These are phyloP conservation scores for Botrytis pseudocinerea DNA, from an alignment of 2,329 filamentous ascomycete genomes.

Conservation along the genomic window DNA sequence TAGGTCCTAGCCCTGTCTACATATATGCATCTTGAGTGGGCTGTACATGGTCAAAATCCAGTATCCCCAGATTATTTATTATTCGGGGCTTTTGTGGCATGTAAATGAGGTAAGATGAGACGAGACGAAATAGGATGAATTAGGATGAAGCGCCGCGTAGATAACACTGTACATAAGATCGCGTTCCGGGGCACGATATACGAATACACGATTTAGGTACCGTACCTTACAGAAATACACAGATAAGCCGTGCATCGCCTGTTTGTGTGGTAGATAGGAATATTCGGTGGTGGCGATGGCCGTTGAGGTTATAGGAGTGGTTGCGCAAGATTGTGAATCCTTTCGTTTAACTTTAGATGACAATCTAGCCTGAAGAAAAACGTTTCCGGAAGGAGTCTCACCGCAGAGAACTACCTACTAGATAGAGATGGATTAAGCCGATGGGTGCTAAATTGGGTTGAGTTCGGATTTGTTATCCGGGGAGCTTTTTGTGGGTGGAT, in stretches of 20 bases:
- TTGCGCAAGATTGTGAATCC: constrained; percentile 4
- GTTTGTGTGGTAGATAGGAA: not conserved
- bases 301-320: not conserved
- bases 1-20: not conserved
- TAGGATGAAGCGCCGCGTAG: not conserved
- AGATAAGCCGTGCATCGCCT: not conserved
- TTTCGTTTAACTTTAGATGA: constrained; percentile 14
- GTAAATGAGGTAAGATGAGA: not conserved
- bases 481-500: not conserved
- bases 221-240: not conserved
- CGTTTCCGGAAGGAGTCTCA: constrained; percentile 18
- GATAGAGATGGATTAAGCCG: not conserved
- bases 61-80: not conserved
- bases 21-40: not conserved
- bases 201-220: not conserved
- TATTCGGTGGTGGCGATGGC: constrained; percentile 8
- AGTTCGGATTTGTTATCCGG: constrained; percentile 2
- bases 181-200: not conserved
- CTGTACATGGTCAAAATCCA: not conserved
- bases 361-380: not conserved
- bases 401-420: not conserved
- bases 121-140: not conserved
- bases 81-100: not conserved
- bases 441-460: not conserved
- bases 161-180: not conserved